Evolutionary conservation across 352 stramenopile species (phyloP), one percentile per base, ranked within the genome.

Genomic region (Pythium periplocum): DNA sequence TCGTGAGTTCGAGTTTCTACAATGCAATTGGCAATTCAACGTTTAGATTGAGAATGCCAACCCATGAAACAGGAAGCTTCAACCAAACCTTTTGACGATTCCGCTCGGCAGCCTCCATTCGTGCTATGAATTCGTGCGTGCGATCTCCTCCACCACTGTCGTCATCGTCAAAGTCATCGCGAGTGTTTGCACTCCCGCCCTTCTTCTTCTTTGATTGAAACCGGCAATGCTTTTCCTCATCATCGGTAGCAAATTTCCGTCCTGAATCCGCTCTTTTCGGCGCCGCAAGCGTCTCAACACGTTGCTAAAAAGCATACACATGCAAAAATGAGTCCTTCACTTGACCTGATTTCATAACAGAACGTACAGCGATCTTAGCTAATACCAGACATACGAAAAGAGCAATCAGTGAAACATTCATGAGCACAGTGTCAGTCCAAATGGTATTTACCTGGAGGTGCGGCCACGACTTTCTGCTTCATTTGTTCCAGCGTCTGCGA

Each of bases 31-130:
- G 1, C 12, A 8, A 42, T 42, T 10, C 9, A 59, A 26, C 17
- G 17, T 26, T 26, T 26, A 26, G 17, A 26, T 26, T 26, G 17
- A 26, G 17, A 26, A 26, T 26, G 17, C 17, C 17, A 26, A 26
- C 17, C 17, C 17, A 26, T 26, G 17, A 26, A 26, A 26, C 17
- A 26, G 17, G 17, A 26, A 26, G 17, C 17, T 26, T 26, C 30
- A 37, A 3, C 11, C 61, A 45, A 43, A 88, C 81, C 74, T 90
- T 90, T 56, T 83, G 79, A 8, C 76, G 73, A 59, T 89, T 92
- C 42, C 68, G 75, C 64, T 93, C 83, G 7, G 78, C 73, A 12
- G 79, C 79, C 48, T 93, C 81, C 81, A 91, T 93, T 0, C 83
- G 66, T 44, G 77, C 71, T 38, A 93, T 73, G 47, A 92, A 92